Conservation (phyloP, 2,329 filamentous ascomycete species). For the Sarocladiaceae sp. region DNA sequence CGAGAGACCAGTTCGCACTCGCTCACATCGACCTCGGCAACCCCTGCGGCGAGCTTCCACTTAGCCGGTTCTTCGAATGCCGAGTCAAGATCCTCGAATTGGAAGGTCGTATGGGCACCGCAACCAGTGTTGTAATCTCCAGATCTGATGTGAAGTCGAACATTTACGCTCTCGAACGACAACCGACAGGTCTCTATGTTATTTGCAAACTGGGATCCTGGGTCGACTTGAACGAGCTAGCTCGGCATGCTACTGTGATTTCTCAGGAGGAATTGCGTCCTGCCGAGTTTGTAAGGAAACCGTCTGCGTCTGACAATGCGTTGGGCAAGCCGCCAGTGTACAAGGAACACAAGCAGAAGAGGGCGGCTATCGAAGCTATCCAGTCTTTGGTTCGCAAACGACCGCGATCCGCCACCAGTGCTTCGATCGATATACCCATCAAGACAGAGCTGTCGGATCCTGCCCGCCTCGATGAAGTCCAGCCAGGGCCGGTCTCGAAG, state of each 20-base stretch:
- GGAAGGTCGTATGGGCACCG: conserved; percentile 53
- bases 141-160: conserved; percentile 50
- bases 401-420: neutral
- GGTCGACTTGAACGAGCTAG: conserved; percentile 56
- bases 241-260: conserved; percentile 39
- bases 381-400: conserved; percentile 57
- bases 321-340: conserved; percentile 42
- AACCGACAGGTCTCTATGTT: conserved; percentile 57
- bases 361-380: conserved; percentile 58
- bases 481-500: conserved; percentile 17
- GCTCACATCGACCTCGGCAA: conserved; percentile 55
- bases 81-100: conserved; percentile 60
- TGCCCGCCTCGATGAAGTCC: neutral
- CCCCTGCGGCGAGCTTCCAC: conserved; percentile 45
- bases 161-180: conserved; percentile 62
- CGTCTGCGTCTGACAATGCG: conserved; percentile 17
- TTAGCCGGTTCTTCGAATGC: conserved; percentile 55
- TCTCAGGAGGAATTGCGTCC: conserved; percentile 25
- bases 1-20: conserved; percentile 56
- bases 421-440: neutral
- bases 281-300: conserved; percentile 12
- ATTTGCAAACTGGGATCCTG: conserved; percentile 65
- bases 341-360: conserved; percentile 49
- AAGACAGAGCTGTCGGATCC: conserved; percentile 15
- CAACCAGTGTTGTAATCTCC: conserved; percentile 56